Percentiles rank a stretch among this genome's conserved stretches.
Evolutionary conservation across 441 rosid species (phyloP).

Genomic region (Biscutella laevigata): DNA sequence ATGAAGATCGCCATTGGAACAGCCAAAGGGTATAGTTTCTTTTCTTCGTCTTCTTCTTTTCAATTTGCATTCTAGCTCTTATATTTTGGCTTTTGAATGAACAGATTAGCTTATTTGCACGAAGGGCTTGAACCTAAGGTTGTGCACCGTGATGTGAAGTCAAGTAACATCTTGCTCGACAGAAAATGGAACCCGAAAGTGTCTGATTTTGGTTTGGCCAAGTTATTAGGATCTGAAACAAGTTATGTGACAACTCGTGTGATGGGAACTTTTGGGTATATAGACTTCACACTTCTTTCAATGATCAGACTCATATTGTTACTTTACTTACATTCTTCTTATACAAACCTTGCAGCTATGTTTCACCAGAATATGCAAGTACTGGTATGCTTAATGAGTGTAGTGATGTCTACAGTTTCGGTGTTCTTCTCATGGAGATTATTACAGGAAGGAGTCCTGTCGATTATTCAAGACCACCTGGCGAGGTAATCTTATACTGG

Average conservation of each 20-base stretch:
- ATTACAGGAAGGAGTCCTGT: constrained; percentile 87
- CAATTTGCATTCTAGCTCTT: not conserved
- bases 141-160: constrained; percentile 94
- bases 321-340: not conserved
- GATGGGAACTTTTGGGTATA: constrained; percentile 90
- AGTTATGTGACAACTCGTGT: constrained; percentile 94
- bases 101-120: constrained; percentile 85
- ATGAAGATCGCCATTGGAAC: constrained; percentile 89
- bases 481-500: constrained; percentile 53
- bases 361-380: constrained; percentile 95
- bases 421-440: constrained; percentile 89
- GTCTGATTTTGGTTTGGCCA: constrained; percentile 94
- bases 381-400: constrained; percentile 97
- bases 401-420: constrained; percentile 92
- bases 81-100: constrained; percentile 12
- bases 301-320: not conserved
- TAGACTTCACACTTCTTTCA: not conserved
- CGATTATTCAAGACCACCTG: constrained; percentile 80
- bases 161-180: constrained; percentile 87
- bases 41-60: not conserved
- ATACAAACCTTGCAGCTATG: constrained; percentile 43
- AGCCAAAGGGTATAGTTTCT: constrained; percentile 67
- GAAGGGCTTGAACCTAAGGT: constrained; percentile 98
- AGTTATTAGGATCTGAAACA: constrained; percentile 78
- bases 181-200: constrained; percentile 82